Base-by-base conservation (phyloP, 2,329 filamentous ascomycete genomes). In the Colletotrichum somersetense region DNA sequence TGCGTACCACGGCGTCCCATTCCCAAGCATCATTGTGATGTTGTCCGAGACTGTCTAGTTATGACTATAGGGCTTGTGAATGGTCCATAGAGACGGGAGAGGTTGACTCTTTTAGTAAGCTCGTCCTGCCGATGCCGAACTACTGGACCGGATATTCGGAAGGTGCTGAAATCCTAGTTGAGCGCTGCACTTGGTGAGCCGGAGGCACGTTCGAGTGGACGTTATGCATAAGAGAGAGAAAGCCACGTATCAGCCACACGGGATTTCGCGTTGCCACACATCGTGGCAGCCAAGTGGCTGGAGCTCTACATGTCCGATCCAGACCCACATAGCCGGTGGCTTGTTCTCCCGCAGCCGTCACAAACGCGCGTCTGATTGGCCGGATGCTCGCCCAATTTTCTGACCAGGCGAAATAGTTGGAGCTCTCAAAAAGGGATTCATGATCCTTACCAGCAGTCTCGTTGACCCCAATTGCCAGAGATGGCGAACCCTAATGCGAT, bases 401-500 rank as follows among this genome's bases (percentile, higher is more conserved):
- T 65, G 40, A 64, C 48, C 59, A 52, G 66, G 61, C 66, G 69
- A 72, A 72, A 65, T 70, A 72, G 66, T 61, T 65, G 26, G 57
- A 65, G 70, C 69, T 59, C 23, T 65, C 23, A 35, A 55, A 64
- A 59, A 70, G 70, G 70, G 42, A 50, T 42, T 57, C 61, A 42
- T 57, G 70, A 73, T 58, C 33, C 50, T 38, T 63, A 58, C 46
- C 62, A 67, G 42, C 62, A 73, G 44, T 50, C 58, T 62, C 48
- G 52, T 71, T 67, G 62, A 73, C 38, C 57, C 33, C 69, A 62
- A 67, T 74, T 63, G 62, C 57, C 57, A 62, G 63, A 65, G 62
- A 81, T 81, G 80, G 78, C 79, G 59, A 77, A 75, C 67, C 67
- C 77, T 35, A 74, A 72, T 59, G 74, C 77, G 33, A 65, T 81